Percentiles rank a stretch among this genome's conserved stretches.
Conservation (phyloP, 176 grass and related monocot genomes). For the Dactylis glomerata region DNA sequence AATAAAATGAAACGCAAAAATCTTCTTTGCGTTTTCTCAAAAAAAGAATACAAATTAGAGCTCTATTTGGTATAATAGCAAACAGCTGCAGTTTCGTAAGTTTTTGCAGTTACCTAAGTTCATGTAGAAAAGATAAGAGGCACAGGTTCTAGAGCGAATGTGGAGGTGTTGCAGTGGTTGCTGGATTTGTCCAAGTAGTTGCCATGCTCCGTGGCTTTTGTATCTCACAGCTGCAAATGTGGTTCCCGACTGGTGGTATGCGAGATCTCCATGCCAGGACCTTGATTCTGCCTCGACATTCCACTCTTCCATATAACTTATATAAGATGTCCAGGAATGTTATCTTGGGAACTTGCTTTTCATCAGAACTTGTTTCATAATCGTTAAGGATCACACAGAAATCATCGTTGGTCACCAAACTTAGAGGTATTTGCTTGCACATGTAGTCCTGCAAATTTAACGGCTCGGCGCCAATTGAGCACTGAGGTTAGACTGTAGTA, state of each 20-base stretch:
- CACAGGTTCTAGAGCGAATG: not conserved
- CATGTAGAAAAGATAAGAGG: not conserved
- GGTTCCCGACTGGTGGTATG: not conserved
- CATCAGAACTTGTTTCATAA: not conserved
- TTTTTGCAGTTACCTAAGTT: no score
- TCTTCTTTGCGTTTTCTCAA: no score
- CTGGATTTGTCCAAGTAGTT: not conserved
- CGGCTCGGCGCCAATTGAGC: no score
- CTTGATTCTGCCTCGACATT: not conserved
- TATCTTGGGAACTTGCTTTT: not conserved
- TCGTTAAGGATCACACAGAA: not conserved
- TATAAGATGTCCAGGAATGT: not conserved
- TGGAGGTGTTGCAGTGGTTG: not conserved
- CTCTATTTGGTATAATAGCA: not conserved
- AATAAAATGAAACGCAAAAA: no score
- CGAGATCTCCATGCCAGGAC: not conserved
- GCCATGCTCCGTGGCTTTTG: not conserved
- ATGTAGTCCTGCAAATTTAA: not conserved
- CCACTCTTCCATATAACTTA: not conserved
- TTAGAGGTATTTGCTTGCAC: not conserved
- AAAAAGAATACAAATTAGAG: not conserved
- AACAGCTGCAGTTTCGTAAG: not conserved
- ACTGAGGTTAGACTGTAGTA: no score
- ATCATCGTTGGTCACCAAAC: not conserved
- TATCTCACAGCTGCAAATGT: not conserved